Conservation (phyloP, 345 rosid species). For the Gossypium herbaceum region DNA sequence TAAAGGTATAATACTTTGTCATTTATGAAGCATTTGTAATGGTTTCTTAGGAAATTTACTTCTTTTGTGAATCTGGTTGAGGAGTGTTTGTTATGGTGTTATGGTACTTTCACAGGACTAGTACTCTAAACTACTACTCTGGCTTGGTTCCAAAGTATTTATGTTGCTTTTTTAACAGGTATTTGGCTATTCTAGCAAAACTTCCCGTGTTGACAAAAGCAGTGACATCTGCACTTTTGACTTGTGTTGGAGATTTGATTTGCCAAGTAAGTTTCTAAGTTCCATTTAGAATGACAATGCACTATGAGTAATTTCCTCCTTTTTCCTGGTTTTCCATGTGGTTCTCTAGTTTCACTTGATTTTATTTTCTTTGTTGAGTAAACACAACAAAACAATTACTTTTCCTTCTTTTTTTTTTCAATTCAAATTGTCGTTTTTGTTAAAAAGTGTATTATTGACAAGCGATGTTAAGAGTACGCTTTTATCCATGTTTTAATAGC, state of each 20-base stretch:
- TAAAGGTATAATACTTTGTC: background rate
- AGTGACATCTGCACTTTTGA: conserved; percentile 82
- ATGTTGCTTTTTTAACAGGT: conserved; percentile 30
- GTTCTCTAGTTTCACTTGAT: too few relatives aligned
- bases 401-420: too few relatives aligned
- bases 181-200: conserved; percentile 60
- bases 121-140: background rate
- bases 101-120: background rate
- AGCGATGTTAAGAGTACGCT: too few relatives aligned
- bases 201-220: conserved; percentile 80
- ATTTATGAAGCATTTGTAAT: background rate
- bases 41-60: background rate
- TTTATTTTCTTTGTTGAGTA: too few relatives aligned
- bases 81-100: background rate
- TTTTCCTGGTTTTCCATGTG: too few relatives aligned
- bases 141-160: background rate
- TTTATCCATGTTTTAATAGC: too few relatives aligned
- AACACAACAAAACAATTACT: too few relatives aligned
- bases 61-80: background rate
- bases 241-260: conserved; percentile 74
- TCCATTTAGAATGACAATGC: background rate
- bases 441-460: too few relatives aligned
- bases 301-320: too few relatives aligned
- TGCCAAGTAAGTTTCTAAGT: conserved; percentile 63
- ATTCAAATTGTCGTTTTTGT: too few relatives aligned